These are phyloP conservation scores for Ophioceras dolichostomum DNA, from an alignment of 2,329 filamentous ascomycete species.

Conservation along the genomic window DNA sequence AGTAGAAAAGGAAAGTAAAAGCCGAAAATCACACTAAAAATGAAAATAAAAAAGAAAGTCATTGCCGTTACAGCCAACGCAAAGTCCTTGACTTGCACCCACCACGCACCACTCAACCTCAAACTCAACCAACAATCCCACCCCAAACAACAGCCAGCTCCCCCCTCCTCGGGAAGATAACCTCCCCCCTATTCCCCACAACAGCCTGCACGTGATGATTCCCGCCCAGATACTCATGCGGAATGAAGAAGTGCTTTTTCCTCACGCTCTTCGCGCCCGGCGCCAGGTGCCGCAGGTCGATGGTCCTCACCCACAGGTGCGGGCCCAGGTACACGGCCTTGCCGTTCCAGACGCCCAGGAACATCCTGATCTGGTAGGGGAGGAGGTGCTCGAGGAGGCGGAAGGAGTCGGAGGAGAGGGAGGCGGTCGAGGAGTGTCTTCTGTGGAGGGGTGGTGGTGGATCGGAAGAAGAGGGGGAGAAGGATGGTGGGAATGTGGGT, in stretches of 20 bases:
- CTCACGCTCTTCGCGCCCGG: neutral
- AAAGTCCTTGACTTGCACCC: too few species aligned
- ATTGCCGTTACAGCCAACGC: too few species aligned
- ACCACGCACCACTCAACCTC: too few species aligned
- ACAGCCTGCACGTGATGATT: conserved; percentile 2
- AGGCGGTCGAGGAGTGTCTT: neutral
- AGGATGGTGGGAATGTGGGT: too few species aligned
- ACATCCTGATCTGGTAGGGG: conserved; percentile 1
- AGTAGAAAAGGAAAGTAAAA: too few species aligned
- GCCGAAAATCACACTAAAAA: too few species aligned
- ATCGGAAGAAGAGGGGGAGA: neutral
- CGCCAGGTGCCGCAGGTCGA: conserved; percentile 3
- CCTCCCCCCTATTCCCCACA: conserved; percentile 1
- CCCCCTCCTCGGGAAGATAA: conserved; percentile 1
- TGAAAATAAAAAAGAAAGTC: too few species aligned
- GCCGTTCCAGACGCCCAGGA: conserved; percentile 1
- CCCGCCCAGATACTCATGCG: conserved; percentile 3
- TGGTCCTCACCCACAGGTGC: conserved; percentile 2
- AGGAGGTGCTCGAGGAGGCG: conserved; percentile 1
- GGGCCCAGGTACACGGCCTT: conserved; percentile 3
- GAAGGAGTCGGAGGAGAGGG: neutral
- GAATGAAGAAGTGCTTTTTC: conserved; percentile 3
- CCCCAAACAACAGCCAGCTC: conserved; percentile 1
- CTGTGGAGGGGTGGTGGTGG: neutral
- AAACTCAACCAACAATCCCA: too few species aligned